Conservation (phyloP, 257 asterid species). For the Solanum raphanifolium region DNA sequence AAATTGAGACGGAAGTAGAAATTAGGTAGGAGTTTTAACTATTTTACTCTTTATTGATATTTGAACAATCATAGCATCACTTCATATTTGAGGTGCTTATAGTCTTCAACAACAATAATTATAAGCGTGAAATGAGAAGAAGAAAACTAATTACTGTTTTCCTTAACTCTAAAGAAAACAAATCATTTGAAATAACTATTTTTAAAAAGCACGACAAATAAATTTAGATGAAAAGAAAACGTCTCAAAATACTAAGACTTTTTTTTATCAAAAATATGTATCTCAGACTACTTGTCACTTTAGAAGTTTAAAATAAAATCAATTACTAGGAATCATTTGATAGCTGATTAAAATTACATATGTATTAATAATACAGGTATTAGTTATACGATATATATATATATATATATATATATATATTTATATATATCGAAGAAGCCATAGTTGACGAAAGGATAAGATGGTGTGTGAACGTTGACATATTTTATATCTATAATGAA, state of each 20-base stretch:
- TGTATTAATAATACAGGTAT: neutral
- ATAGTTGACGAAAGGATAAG: neutral
- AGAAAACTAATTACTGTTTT: too few species aligned
- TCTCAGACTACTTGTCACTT: neutral
- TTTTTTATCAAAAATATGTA: too few species aligned
- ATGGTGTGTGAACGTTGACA: neutral
- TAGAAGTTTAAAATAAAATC: neutral
- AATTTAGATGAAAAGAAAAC: too few species aligned
- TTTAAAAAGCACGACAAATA: too few species aligned
- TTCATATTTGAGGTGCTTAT: neutral
- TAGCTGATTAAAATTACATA: neutral
- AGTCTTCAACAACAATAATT: neutral
- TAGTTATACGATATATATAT: too few species aligned
- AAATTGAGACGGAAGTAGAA: too few species aligned
- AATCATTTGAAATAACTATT: too few species aligned
- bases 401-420: neutral
- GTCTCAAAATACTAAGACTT: too few species aligned
- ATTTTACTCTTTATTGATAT: neutral
- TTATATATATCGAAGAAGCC: neutral
- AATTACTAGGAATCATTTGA: neutral
- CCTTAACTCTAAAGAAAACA: neutral
- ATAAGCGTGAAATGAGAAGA: neutral
- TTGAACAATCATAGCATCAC: neutral
- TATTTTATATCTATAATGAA: neutral
- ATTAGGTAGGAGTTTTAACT: neutral